These are phyloP conservation scores for Psilocybe tampanensis DNA, from an alignment of 768 basidiomycete genomes.

Conservation along the genomic window DNA sequence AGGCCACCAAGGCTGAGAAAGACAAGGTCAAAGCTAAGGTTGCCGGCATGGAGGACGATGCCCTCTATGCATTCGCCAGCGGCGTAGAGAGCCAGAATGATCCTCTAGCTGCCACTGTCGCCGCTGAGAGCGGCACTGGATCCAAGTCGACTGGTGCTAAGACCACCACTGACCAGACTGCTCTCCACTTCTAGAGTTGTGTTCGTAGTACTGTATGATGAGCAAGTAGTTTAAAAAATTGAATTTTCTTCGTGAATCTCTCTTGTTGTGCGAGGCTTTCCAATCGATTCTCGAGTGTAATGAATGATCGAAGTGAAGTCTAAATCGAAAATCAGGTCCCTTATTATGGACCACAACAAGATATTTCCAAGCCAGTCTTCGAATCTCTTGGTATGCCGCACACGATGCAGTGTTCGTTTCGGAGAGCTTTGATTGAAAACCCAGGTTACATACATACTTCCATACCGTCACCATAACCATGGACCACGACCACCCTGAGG, in stretches of 20 bases:
- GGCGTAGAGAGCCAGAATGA: neutral
- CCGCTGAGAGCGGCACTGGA: neutral
- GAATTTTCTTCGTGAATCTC: conserved; percentile 10
- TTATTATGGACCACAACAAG: too few species aligned
- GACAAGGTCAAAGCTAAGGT: neutral
- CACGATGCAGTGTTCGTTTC: too few species aligned
- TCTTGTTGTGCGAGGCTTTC: neutral
- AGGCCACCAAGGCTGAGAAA: too few species aligned
- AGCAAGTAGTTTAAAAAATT: conserved; percentile 13
- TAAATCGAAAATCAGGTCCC: too few species aligned
- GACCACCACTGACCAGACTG: neutral
- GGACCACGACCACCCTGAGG: neutral
- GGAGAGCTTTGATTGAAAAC: too few species aligned
- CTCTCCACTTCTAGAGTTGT: neutral
- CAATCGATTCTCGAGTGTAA: too few species aligned
- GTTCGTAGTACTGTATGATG: conserved; percentile 13
- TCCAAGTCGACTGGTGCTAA: neutral
- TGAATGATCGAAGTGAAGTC: too few species aligned
- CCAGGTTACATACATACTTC: too few species aligned
- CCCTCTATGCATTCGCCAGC: too few species aligned
- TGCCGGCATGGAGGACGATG: conserved; percentile 3
- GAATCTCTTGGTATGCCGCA: neutral
- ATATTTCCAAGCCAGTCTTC: too few species aligned
- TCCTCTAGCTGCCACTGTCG: conserved; percentile 2
- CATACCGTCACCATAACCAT: too few species aligned